Base-by-base conservation (phyloP, 2,329 filamentous ascomycete species). In the Thermothelomyces thermophilus region DNA sequence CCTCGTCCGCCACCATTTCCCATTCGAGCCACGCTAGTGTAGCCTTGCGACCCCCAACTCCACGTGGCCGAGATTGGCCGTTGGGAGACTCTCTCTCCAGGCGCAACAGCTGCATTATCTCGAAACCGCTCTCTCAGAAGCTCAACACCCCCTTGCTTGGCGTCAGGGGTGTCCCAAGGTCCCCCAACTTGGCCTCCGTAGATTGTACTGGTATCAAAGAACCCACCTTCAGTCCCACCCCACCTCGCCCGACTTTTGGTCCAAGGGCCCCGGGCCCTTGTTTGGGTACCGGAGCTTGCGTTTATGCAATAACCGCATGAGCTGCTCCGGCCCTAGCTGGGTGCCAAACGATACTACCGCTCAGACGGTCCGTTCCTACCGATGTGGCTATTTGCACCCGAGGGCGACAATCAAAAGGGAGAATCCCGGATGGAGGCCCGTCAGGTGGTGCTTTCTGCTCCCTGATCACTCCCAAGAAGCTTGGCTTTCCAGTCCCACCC, bases 281-380 rank as follows among this genome's bases (percentile, higher is more conserved):
- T 34, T 45, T 51, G 40, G 46, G 24, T 51, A 30, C 44, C 41
- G 39, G 44, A 53, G 44, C 47, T 46, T 52, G 48, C 54, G 41
- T 47, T 55, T 34, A 48, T 48, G 53, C 52, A 59, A 57, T 57
- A 57, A 55, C 17, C 40, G 49, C 42, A 52, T 43, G 46, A 46
- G 36, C 34, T 49, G 33, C 24, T 41, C 16, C 33, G 49, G 26
- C 53, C 45, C 39, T 51, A 50, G 46, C 47, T 55, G 50, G 50
- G 42, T 41, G 47, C 36, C 47, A 49, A 43, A 51, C 48, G 20
- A 53, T 56, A 37, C 55, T 54, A 54, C 62, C 66, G 68, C 68
- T 63, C 64, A 58, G 55, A 62, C 69, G 69, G 69, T 67, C 69
- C 69, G 69, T 62, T 58, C 63, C 61, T 66, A 64, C 69, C 69